phyloP scores from a whole-genome alignment of 1,284 basidiomycete genomes.

The Cystobasidium slooffiae region DNA sequence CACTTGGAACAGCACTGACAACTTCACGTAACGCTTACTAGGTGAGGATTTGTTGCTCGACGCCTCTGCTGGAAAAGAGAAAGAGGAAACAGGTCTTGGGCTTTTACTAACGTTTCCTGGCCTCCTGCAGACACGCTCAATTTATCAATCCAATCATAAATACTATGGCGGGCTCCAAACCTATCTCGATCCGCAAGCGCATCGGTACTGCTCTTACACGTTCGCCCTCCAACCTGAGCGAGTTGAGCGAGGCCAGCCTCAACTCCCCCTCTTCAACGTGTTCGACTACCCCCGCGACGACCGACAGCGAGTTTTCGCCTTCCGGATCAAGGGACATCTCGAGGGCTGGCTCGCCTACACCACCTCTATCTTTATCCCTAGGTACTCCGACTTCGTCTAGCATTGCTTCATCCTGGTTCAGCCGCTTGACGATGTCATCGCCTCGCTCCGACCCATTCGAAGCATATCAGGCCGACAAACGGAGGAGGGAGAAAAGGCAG shows the following conservation, averaged over 20 bases:
- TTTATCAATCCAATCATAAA: background rate
- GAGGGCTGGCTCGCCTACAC: background rate
- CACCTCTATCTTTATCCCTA: background rate
- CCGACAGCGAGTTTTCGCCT: constrained; percentile 12
- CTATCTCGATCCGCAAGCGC: constrained; percentile 1
- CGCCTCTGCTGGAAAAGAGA: no score
- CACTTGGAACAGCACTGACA: background rate
- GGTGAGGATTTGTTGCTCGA: no score
- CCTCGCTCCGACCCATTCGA: constrained; percentile 21
- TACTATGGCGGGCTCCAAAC: background rate
- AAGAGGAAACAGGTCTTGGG: background rate
- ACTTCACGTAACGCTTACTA: background rate
- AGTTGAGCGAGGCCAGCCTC: background rate
- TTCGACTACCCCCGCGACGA: background rate
- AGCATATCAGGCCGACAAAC: constrained; percentile 14
- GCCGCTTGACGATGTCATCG: constrained; percentile 29
- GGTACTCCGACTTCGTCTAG: background rate
- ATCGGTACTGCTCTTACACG: constrained; percentile 15
- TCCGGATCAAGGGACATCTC: background rate
- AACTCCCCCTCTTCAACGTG: background rate
- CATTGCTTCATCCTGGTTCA: constrained; percentile 20
- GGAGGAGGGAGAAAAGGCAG: constrained; percentile 22
- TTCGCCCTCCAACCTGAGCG: background rate
- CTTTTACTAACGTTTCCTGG: background rate
- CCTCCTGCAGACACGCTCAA: background rate